phyloP scores from a whole-genome alignment of 192 early-diverging fungal species.

The Haplosporangium gracile region DNA sequence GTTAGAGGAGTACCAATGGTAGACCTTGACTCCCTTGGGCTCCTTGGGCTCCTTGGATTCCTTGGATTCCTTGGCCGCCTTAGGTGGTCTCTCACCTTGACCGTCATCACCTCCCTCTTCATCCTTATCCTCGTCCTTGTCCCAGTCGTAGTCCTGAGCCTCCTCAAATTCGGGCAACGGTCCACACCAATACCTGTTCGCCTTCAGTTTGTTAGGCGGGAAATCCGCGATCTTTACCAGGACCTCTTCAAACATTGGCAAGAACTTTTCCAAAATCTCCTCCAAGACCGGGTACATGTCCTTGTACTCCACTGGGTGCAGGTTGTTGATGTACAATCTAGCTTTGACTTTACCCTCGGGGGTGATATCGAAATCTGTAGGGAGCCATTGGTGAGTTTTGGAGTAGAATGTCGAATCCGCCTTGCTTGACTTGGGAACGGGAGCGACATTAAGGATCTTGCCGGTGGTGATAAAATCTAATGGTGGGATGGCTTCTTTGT shows the following conservation, averaged over 20 bases:
- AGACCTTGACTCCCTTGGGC: neutral
- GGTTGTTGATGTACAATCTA: conserved; percentile 81
- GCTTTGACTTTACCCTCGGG: conserved; percentile 60
- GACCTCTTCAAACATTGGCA: conserved; percentile 76
- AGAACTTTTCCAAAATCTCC: conserved; percentile 63
- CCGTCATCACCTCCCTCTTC: neutral
- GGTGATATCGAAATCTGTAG: conserved; percentile 70
- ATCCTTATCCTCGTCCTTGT: conserved; percentile 9
- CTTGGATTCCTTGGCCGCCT: neutral
- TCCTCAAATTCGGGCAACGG: neutral
- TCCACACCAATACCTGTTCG: conserved; percentile 21
- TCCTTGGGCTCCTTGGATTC: neutral
- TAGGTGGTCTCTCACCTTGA: neutral
- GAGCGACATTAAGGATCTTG: neutral
- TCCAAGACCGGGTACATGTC: conserved; percentile 66
- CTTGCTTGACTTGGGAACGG: neutral
- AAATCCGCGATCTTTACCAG: conserved; percentile 16
- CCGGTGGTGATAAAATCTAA: conserved; percentile 7
- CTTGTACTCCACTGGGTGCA: conserved; percentile 66
- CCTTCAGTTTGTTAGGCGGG: neutral
- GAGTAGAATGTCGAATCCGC: neutral
- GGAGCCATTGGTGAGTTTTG: conserved; percentile 73
- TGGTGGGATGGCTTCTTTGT: conserved; percentile 10
- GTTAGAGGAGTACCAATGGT: neutral
- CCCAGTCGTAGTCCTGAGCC: neutral